These are phyloP conservation scores for Pseudohalonectria lignicola DNA, from an alignment of 2,329 filamentous ascomycete genomes.

Conservation along the genomic window DNA sequence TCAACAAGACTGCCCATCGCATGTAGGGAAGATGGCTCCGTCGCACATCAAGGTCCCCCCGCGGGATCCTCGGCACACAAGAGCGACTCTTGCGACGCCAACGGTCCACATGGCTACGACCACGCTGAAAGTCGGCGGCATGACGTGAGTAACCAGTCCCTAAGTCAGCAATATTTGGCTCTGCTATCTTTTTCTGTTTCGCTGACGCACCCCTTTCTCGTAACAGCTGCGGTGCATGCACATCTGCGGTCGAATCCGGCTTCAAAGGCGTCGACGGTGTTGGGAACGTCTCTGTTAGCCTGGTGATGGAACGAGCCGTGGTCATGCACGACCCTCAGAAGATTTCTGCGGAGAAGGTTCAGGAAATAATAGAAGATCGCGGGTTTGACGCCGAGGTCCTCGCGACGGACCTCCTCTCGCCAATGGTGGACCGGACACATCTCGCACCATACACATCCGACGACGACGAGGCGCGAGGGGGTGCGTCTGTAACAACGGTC, in stretches of 20 bases:
- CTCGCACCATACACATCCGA: constrained; percentile 7
- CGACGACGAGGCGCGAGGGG: constrained; percentile 23
- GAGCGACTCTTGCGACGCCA: constrained; percentile 20
- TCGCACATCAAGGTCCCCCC: constrained; percentile 34
- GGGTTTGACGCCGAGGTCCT: constrained; percentile 88
- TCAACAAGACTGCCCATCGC: too few species aligned
- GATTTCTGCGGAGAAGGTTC: constrained; percentile 64
- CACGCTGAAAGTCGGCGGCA: constrained; percentile 82
- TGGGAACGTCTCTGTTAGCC: constrained; percentile 77
- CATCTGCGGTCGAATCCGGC: constrained; percentile 85
- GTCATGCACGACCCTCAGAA: constrained; percentile 73
- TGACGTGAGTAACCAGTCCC: constrained; percentile 66
- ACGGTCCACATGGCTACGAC: constrained; percentile 73
- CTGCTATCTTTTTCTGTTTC: constrained; percentile 6
- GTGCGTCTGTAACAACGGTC: constrained; percentile 33
- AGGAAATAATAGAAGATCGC: constrained; percentile 80
- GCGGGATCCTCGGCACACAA: constrained; percentile 19
- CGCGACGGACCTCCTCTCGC: constrained; percentile 62
- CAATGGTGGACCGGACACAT: constrained; percentile 25
- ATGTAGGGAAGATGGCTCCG: constrained; percentile 49
- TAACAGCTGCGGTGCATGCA: constrained; percentile 80
- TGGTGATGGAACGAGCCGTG: constrained; percentile 94
- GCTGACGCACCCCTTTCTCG: constrained; percentile 1
- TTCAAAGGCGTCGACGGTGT: constrained; percentile 76
- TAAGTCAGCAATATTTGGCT: too few species aligned